A percentile compares a stretch with the other conserved stretches of the same genome.
Conservation (phyloP, 495 filamentous ascomycete genomes). For the Stereocaulon alpinum region DNA sequence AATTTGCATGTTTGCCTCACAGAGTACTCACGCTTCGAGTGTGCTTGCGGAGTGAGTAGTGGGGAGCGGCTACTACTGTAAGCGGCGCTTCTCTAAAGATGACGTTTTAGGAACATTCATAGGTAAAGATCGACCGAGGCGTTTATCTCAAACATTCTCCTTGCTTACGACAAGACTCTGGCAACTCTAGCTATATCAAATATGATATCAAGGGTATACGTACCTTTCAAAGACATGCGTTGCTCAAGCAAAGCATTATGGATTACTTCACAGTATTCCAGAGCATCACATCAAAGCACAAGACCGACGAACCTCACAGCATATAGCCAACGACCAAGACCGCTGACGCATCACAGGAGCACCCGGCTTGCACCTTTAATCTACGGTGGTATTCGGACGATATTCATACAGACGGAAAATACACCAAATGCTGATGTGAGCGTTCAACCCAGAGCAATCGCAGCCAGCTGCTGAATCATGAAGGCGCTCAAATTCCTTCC, state of each 20-base stretch:
- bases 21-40: neutral
- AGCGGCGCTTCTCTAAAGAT: neutral
- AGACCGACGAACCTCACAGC: neutral
- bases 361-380: neutral
- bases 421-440: constrained; percentile 84
- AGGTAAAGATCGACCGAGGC: too few species aligned
- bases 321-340: neutral
- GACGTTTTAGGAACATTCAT: neutral
- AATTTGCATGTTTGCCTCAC: neutral
- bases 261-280: neutral
- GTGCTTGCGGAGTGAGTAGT: neutral
- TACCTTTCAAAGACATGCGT: neutral
- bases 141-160: neutral
- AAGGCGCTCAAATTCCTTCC: constrained; percentile 87
- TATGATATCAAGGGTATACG: neutral
- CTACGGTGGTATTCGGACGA: constrained; percentile 50
- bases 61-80: neutral
- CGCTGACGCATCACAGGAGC: neutral
- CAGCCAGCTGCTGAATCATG: neutral
- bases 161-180: neutral
- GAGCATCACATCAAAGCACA: constrained; percentile 1
- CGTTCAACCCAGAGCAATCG: constrained; percentile 10
- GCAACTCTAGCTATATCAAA: neutral
- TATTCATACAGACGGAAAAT: constrained; percentile 94
- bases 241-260: neutral